Evolutionary conservation across 2,329 filamentous ascomycete species (phyloP), one percentile per base, ranked within the genome.

Genomic region (Colletotrichum sojae): DNA sequence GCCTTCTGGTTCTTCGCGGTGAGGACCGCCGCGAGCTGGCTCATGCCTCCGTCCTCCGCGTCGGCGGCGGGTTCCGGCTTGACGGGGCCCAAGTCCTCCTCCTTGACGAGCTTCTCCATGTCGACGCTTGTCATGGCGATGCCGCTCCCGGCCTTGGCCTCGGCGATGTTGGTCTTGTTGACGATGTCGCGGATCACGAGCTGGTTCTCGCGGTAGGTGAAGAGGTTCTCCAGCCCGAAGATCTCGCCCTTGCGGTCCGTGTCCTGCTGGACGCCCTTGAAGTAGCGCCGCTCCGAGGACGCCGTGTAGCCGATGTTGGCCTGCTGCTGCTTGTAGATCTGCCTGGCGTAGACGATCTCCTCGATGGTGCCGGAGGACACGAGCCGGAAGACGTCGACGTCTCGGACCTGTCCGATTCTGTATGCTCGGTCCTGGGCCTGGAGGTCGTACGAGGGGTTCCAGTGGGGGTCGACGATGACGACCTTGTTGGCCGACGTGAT

Each of bases 241-340:
- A 99, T 94, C 78, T 99, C 96, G 16, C 96, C 96, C 74, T 95
- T 95, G 72, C 95, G 90, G 31, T 89, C 89, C 25, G 89, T 89
- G 73, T 94, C 89, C 71, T 97, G 92, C 80, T 98, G 95, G 0
- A 98, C 94, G 48, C 96, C 96, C 73, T 92, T 94, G 83, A 99
- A 99, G 79, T 99, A 99, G 2, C 96, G 90, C 4, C 96, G 90
- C 79, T 99, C 96, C 5, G 91, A 92, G 0, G 94, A 97, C 0
- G 96, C 96, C 40, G 91, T 97, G 80, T 99, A 98, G 1, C 94
- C 96, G 67, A 99, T 98, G 76, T 98, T 98, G 27, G 96, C 95
- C 81, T 98, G 96, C 76, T 99, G 96, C 77, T 99, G 96, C 79
- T 99, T 99, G 86, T 99, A 99, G 46, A 99, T 96, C 76, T 99